Base-by-base conservation (phyloP, 1,139 yeast genomes). In the Saccharomyces hybrid region DNA sequence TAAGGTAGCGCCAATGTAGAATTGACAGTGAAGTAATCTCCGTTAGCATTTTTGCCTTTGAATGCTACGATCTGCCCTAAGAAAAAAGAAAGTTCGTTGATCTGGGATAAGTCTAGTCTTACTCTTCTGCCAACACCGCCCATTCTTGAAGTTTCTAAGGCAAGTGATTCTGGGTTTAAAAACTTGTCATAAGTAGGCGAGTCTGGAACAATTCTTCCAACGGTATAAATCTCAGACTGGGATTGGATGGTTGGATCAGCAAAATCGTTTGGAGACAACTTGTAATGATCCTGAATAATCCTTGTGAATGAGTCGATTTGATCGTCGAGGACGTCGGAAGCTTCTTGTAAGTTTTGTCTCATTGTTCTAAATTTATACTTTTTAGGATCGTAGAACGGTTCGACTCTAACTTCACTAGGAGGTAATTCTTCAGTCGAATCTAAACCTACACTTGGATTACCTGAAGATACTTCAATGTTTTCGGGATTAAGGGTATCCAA, bases 141-240 rank as follows among this genome's bases (percentile, higher is more conserved):
- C 38, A 86, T 73, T 65, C 98, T 80, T 5, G 96, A 86, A 0
- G 96, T 83, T 69, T 95, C 98, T 54, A 95, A 73, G 52, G 80
- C 81, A 52, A 91, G 74, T 1, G 96, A 84, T 26, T 81, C 79
- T 14, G 81, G 72, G 67, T 86, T 86, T 55, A 89, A 72, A 19
- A 76, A 72, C 13, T 80, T 81, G 46, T 75, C 78, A n/a, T 78
- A 75, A 13, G 74, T 79, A 0, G 91, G 86, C 19, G 91, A 81
- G 64, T 86, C 97, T 0, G 96, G 88, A 1, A 88, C 96, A 38
- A 95, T 84, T 63, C 99, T 78, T 3, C 99, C 99, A 47, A 93
- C 87, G 1, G 90, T 82, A 19, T 81, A 69, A 5, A 88, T 79
- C 56, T 85, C 89, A 27, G 82, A 78, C 69, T 89, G 97, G 0